These are phyloP conservation scores for Mycena filopes DNA, from an alignment of 768 basidiomycete species.

Conservation along the genomic window DNA sequence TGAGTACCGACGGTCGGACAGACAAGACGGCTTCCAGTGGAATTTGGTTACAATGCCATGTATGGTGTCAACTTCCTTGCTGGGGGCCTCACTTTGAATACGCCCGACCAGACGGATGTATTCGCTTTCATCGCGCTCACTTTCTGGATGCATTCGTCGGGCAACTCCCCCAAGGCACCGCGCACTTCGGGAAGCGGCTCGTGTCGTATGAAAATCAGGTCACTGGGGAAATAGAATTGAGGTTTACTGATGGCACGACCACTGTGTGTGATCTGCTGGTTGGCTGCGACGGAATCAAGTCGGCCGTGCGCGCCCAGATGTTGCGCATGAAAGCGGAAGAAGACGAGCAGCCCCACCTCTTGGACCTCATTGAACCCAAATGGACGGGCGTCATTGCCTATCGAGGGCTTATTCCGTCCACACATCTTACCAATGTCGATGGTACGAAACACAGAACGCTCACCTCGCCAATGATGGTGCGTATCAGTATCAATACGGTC, in stretches of 20 bases:
- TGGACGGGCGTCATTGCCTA: constrained; percentile 60
- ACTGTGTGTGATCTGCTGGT: constrained; percentile 53
- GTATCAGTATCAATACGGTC: constrained; percentile 10
- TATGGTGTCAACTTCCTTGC: constrained; percentile 24
- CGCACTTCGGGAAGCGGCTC: constrained; percentile 51
- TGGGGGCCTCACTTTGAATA: background rate
- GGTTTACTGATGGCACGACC: constrained; percentile 47
- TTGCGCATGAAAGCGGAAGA: constrained; percentile 39
- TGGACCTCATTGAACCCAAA: constrained; percentile 52
- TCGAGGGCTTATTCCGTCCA: constrained; percentile 55
- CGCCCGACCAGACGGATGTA: constrained; percentile 49
- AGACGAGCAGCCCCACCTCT: constrained; percentile 38
- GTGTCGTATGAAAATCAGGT: constrained; percentile 38
- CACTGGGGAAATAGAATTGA: constrained; percentile 31
- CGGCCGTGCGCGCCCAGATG: constrained; percentile 45
- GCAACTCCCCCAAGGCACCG: constrained; percentile 44
- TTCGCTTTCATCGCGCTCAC: constrained; percentile 60
- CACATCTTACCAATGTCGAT: constrained; percentile 42
- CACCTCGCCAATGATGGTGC: constrained; percentile 56
- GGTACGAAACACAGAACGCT: constrained; percentile 47
- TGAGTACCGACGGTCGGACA: constrained; percentile 57
- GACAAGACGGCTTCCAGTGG: constrained; percentile 51
- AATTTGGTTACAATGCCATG: constrained; percentile 55
- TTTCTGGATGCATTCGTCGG: constrained; percentile 56
- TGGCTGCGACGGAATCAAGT: constrained; percentile 59